Base-by-base conservation (phyloP, 495 filamentous ascomycete genomes). In the Cercophora sp. region DNA sequence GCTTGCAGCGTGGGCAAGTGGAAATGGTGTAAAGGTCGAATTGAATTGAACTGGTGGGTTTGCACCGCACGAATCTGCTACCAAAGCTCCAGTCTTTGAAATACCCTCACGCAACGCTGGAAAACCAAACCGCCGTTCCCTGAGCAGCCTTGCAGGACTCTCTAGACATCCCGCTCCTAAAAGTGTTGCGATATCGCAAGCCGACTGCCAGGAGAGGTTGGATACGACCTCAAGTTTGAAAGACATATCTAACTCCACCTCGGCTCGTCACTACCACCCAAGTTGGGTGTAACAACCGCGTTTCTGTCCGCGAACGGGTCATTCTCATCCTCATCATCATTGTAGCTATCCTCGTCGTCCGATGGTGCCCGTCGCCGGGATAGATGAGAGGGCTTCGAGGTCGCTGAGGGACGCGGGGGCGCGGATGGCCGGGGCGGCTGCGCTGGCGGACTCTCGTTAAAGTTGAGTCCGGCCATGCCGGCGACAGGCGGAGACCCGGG, bases 231-330 rank as follows among this genome's bases (percentile, higher is more conserved):
- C n/a, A n/a, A n/a, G n/a, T n/a, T n/a, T n/a, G n/a, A n/a, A n/a
- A n/a, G n/a, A n/a, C n/a, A n/a, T n/a, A n/a, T n/a, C 29, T 32
- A 32, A 32, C 8, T 6, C 52, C 52, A 55, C 46, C 43, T 55
- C 3, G 52, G 36, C 22, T 52, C 54, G 20, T 46, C 48, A 34
- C 18, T 43, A 15, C n/a, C n/a, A n/a, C 46, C 48, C 54, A 45
- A 15, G 48, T 57, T 57, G 52, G 54, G 54, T 32, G 40, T 57
- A 8, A n/a, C 20, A 13, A 60, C 37, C 23, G 79, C 86, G 69
- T 91, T 89, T 8, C 76, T 75, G 63, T 92, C 87, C 13, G 85
- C 85, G 60, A 92, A 92, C 3, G 88, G 88, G 65, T 91, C 80
- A 58, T 90, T 76, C 54, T 85, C 84, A 8, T 84, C 82, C 18